Evolutionary conservation across 129 eudicot genomes (phyloP), one percentile per base, ranked within the genome.

Genomic region (Kitagawia praeruptora): DNA sequence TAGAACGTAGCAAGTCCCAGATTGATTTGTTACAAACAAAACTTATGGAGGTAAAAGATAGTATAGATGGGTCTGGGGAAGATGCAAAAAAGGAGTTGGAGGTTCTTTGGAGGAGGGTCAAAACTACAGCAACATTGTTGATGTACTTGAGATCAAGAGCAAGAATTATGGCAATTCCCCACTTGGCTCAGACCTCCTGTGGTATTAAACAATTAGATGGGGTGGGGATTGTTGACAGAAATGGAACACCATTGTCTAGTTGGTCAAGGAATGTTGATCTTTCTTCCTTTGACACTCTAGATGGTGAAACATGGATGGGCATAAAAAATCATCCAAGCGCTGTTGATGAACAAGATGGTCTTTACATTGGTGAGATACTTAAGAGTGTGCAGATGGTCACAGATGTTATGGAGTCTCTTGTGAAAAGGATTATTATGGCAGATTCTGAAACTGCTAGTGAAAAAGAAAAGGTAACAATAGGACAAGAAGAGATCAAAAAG

Each of bases 71-170:
- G 80, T 88, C 92, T 14, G 83, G 82, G 37, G 83, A 80, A 66
- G 90, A 93, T 80, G 72, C 91, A 63, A 88, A 87, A 79, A 89
- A 89, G 80, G 98, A 93, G 85, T 77, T 91, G 41, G 89, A 89
- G 70, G 84, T 88, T 80, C 91, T 94, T 47, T 89, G 96, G 97
- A 84, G 84, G 80, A 89, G 98, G 82, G 98, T 94, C 51, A 94
- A 90, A 80, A 91, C 96, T 23, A 76, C 92, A 27, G 87, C 96
- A 13, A 87, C 92, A 28, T 74, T 91, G 75, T 79, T 94, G 75
- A 88, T 96, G 4, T 94, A 89, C 83, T 82, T 94, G 86, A 90
- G 89, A 85, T 85, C 97, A 18, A 94, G 90, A 86, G 97, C 98
- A 83, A 85, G 89, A 79, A 78, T 83, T 23, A 83, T 94, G 93